Evolutionary conservation across 257 asterid species (phyloP).

Genomic region (Nicotiana undulata): DNA sequence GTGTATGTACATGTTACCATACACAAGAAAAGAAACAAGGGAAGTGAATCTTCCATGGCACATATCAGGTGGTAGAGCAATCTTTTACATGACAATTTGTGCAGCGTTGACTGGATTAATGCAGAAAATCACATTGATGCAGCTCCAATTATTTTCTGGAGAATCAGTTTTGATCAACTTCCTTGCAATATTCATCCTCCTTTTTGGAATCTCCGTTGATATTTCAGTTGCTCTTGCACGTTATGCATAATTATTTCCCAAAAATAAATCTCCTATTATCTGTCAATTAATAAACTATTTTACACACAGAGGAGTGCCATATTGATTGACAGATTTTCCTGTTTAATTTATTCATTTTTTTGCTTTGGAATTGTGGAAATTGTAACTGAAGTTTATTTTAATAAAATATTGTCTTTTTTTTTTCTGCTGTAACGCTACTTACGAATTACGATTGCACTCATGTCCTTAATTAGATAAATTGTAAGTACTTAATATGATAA

Average conservation of each 20-base stretch:
- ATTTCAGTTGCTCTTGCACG: constrained; percentile 55
- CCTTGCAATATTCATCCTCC: constrained; percentile 51
- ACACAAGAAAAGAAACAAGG: constrained; percentile 28
- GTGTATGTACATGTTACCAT: constrained; percentile 30
- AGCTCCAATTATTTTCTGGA: constrained; percentile 14
- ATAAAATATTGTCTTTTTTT: background rate
- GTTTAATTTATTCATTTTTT: background rate
- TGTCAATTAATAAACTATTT: background rate
- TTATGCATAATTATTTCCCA: constrained; percentile 2
- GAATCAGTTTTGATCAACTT: constrained; percentile 52
- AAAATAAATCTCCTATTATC: background rate
- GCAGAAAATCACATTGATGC: constrained; percentile 44
- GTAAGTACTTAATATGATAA: too few relatives aligned
- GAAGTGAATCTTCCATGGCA: constrained; percentile 44
- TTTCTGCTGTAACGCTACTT: background rate
- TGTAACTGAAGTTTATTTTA: background rate
- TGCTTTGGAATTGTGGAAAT: background rate
- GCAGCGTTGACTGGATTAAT: constrained; percentile 66
- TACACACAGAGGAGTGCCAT: background rate
- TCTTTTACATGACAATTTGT: constrained; percentile 58
- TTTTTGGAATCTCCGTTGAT: constrained; percentile 62
- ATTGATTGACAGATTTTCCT: background rate
- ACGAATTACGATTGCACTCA: too few relatives aligned
- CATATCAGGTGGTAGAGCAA: constrained; percentile 41
- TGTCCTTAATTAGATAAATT: too few relatives aligned